phyloP scores from a whole-genome alignment of 2,329 filamentous ascomycete species.

The Fusarium sp. region DNA sequence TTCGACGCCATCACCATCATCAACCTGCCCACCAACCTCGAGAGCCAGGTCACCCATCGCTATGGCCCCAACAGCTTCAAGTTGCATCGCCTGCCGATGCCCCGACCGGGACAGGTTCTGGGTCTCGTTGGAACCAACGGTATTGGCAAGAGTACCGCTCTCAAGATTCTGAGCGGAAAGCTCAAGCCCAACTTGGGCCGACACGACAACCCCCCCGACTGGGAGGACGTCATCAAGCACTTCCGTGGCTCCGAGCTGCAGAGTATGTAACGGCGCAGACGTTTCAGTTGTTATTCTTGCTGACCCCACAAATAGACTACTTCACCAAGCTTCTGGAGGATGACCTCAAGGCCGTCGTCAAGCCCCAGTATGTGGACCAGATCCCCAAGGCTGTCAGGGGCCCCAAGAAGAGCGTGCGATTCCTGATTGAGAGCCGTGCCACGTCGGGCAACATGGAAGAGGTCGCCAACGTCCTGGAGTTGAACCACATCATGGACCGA shows the following conservation, averaged over 20 bases:
- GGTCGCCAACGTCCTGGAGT: conserved; percentile 85
- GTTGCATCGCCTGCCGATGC: conserved; percentile 95
- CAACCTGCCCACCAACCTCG: conserved; percentile 99
- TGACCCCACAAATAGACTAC: conserved; percentile 71
- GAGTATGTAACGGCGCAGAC: conserved; percentile 69
- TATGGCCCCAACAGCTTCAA: conserved; percentile 99
- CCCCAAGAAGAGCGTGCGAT: conserved; percentile 81
- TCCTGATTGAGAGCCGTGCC: conserved; percentile 80
- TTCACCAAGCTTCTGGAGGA: conserved; percentile 99
- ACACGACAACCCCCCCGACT: conserved; percentile 97
- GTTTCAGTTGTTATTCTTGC: neutral
- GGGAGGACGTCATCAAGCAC: conserved; percentile 98
- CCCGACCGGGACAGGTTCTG: conserved; percentile 92
- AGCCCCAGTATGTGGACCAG: conserved; percentile 99
- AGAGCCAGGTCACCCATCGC: conserved; percentile 96
- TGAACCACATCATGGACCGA: conserved; percentile 90
- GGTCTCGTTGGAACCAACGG: conserved; percentile 99
- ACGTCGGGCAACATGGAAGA: conserved; percentile 85
- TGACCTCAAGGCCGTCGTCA: conserved; percentile 96
- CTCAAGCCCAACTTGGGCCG: conserved; percentile 97
- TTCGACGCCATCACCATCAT: conserved; percentile 99
- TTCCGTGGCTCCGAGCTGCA: conserved; percentile 98
- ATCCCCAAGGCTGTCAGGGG: conserved; percentile 93
- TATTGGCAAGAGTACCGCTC: conserved; percentile 99
- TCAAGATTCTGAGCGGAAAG: conserved; percentile 99